Evolutionary conservation across 2,329 filamentous ascomycete species (phyloP).

Genomic region (Aureobasidium sp.): DNA sequence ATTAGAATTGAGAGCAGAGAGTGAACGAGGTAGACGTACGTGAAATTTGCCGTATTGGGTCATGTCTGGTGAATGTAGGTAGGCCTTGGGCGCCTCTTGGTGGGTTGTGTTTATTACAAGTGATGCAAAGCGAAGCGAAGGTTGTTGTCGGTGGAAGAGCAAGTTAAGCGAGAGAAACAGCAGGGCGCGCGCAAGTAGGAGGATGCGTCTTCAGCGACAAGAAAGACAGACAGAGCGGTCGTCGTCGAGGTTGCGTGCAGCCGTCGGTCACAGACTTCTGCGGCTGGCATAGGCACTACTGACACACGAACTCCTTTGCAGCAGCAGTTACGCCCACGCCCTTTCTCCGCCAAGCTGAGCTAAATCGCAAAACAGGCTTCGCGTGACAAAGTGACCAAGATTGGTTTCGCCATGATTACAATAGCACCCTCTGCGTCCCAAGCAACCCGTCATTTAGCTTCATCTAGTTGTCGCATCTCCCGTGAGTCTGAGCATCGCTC

Average conservation of each 20-base stretch:
- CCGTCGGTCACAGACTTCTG: background rate
- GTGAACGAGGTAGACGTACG: slow-evolving; percentile 14
- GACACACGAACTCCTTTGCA: background rate
- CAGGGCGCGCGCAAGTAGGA: background rate
- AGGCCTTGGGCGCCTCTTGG: background rate
- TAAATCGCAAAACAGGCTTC: too few species aligned
- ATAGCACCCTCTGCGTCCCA: too few species aligned
- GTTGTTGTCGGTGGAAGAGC: background rate
- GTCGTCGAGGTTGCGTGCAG: background rate
- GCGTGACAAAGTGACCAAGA: too few species aligned
- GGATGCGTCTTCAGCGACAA: too few species aligned
- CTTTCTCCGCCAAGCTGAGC: background rate
- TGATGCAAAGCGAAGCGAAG: background rate
- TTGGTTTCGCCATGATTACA: too few species aligned
- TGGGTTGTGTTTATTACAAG: background rate
- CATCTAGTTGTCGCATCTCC: background rate
- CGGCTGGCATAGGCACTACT: background rate
- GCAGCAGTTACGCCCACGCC: too few species aligned
- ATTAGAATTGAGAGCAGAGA: slow-evolving; percentile 17
- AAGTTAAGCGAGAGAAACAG: background rate
- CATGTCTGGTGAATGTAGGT: background rate
- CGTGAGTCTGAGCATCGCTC: background rate
- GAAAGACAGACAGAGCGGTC: background rate
- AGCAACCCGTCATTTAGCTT: too few species aligned
- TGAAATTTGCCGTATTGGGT: slow-evolving; percentile 31